Percentiles rank a stretch among this genome's conserved stretches.
phyloP scores from a whole-genome alignment of 176 grass and related monocot species.

The Saccharum spontaneum region DNA sequence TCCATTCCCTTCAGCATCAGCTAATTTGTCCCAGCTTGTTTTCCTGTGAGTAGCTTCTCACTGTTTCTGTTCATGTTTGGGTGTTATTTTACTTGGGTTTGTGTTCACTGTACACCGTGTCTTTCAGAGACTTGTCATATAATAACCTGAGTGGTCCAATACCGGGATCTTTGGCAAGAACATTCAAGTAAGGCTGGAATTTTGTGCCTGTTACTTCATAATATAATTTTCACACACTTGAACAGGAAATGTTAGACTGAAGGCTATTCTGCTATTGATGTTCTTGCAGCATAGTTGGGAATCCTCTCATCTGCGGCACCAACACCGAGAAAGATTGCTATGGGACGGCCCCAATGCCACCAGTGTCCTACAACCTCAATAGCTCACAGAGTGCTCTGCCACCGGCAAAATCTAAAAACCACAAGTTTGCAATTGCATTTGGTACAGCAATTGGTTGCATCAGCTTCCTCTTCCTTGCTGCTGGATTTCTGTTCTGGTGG shows the following conservation, averaged over 20 bases:
- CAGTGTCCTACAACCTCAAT: constrained; percentile 66
- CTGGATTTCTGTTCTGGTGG: constrained; percentile 72
- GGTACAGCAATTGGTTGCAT: constrained; percentile 51
- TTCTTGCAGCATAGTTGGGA: constrained; percentile 88
- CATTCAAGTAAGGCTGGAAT: constrained; percentile 70
- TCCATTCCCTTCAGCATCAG: constrained; percentile 64
- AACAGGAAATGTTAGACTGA: background rate
- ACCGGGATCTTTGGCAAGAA: constrained; percentile 61
- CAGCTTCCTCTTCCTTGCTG: constrained; percentile 53
- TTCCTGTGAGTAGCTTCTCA: constrained; percentile 70
- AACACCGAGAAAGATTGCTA: constrained; percentile 69
- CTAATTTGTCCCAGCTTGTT: constrained; percentile 62
- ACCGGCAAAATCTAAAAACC: constrained; percentile 45
- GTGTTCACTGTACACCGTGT: background rate
- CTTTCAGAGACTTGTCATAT: constrained; percentile 86
- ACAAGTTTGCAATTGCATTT: constrained; percentile 73
- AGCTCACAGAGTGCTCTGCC: constrained; percentile 46
- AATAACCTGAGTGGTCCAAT: constrained; percentile 84
- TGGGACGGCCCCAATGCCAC: constrained; percentile 66
- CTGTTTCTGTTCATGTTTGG: background rate
- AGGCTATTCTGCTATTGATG: constrained; percentile 17
- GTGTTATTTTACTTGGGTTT: background rate
- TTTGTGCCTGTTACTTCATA: background rate
- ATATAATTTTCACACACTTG: background rate
- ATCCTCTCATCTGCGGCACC: constrained; percentile 81